Conservation (phyloP, 331 rosid species). For the Malus hybrid region DNA sequence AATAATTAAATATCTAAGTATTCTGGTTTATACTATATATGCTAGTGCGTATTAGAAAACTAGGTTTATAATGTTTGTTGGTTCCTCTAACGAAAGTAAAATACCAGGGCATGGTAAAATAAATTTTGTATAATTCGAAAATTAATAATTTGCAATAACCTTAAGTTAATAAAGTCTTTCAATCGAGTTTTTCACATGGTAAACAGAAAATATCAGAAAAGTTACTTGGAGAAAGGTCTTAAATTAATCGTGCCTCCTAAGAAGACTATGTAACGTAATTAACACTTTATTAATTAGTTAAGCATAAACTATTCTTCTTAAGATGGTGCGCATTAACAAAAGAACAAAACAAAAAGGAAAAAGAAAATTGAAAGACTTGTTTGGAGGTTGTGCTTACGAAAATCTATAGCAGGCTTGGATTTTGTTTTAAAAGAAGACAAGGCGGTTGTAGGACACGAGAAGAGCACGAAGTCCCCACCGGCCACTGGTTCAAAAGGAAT, state of each 20-base stretch:
- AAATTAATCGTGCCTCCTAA: neutral
- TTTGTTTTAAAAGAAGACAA: neutral
- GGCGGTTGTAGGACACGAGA: constrained; percentile 1
- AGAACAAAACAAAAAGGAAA: neutral
- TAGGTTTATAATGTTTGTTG: too few species aligned
- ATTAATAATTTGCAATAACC: too few species aligned
- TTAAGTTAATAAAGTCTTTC: too few species aligned
- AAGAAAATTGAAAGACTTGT: neutral
- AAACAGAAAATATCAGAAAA: neutral
- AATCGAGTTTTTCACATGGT: neutral
- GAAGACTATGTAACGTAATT: neutral
- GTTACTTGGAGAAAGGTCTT: neutral
- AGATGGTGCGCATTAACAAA: neutral
- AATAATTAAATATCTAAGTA: too few species aligned
- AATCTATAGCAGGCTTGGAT: neutral
- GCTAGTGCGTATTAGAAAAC: too few species aligned
- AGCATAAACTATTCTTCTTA: neutral
- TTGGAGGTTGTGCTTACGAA: neutral
- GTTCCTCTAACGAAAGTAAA: too few species aligned
- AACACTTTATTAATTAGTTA: neutral
- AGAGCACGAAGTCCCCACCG: neutral
- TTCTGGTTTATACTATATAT: too few species aligned
- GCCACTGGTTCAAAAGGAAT: neutral
- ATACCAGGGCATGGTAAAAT: too few species aligned
- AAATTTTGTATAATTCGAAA: too few species aligned